Conservation (phyloP, 2,329 filamentous ascomycete species). For the Apiospora phragmitis region DNA sequence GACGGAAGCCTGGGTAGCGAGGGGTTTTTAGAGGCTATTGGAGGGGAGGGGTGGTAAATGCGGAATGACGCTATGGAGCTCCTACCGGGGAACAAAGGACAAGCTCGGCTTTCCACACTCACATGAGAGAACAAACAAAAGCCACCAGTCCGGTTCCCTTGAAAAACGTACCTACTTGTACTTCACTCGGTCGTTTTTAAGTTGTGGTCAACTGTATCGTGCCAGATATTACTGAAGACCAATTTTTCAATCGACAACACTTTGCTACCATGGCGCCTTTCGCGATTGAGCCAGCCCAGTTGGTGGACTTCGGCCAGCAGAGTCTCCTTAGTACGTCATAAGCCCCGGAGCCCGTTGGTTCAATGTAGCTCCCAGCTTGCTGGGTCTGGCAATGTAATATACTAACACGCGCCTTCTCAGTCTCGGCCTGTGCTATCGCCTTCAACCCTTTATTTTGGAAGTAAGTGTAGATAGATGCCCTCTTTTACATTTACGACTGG, state of each 20-base stretch:
- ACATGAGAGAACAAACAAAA: background rate
- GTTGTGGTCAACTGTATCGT: background rate
- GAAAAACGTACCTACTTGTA: background rate
- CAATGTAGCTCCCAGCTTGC: background rate
- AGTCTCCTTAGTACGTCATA: constrained; percentile 62
- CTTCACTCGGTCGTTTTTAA: background rate
- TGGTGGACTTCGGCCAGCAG: constrained; percentile 67
- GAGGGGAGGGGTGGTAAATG: constrained; percentile 5
- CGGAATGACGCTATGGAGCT: constrained; percentile 10
- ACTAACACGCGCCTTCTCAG: constrained; percentile 42
- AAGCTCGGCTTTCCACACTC: background rate
- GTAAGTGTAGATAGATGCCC: constrained; percentile 53
- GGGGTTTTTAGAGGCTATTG: background rate
- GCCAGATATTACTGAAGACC: background rate
- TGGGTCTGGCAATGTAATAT: background rate
- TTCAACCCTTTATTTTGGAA: constrained; percentile 99
- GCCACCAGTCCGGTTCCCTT: background rate
- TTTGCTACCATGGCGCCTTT: constrained; percentile 37
- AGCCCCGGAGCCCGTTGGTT: background rate
- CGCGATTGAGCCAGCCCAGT: constrained; percentile 37
- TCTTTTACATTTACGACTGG: background rate
- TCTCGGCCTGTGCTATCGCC: constrained; percentile 77
- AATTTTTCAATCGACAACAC: background rate
- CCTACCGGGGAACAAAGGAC: background rate
- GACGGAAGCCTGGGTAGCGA: constrained; percentile 11